These are phyloP conservation scores for Lotmaria passim DNA, from an alignment of 208 protist species.

Conservation along the genomic window DNA sequence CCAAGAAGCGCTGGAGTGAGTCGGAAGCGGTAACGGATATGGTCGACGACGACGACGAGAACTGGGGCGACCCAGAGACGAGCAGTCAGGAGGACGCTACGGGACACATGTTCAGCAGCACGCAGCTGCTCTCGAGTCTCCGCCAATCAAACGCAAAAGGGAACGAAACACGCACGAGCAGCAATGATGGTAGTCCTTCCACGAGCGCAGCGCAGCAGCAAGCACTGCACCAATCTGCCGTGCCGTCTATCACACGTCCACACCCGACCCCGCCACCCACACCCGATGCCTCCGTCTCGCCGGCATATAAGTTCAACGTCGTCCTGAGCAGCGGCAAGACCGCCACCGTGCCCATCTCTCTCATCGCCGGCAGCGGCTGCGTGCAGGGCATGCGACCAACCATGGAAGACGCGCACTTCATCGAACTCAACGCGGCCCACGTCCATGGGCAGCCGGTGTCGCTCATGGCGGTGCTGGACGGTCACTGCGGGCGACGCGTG, in stretches of 20 bases:
- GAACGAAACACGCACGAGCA: too few species aligned
- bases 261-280: neutral
- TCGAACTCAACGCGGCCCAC: conserved; percentile 44
- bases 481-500: conserved; percentile 83
- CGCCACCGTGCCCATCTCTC: conserved; percentile 45
- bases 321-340: conserved; percentile 77
- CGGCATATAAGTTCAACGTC: conserved; percentile 74
- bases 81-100: neutral
- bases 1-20: neutral
- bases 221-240: too few species aligned
- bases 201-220: too few species aligned
- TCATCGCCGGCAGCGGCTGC: conserved; percentile 58
- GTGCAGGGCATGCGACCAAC: conserved; percentile 78
- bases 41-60: conserved; percentile 14
- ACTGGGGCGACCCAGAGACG: conserved; percentile 16
- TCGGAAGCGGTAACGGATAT: neutral
- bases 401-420: conserved; percentile 87
- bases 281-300: conserved; percentile 9
- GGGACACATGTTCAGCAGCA: conserved; percentile 24
- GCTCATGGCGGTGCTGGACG: conserved; percentile 74
- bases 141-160: too few species aligned
- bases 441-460: conserved; percentile 66
- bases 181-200: too few species aligned
- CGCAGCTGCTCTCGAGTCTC: conserved; percentile 26
- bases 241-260: neutral